Base-by-base conservation (phyloP, 2,329 filamentous ascomycete genomes). In the Aureobasidium namibiae region DNA sequence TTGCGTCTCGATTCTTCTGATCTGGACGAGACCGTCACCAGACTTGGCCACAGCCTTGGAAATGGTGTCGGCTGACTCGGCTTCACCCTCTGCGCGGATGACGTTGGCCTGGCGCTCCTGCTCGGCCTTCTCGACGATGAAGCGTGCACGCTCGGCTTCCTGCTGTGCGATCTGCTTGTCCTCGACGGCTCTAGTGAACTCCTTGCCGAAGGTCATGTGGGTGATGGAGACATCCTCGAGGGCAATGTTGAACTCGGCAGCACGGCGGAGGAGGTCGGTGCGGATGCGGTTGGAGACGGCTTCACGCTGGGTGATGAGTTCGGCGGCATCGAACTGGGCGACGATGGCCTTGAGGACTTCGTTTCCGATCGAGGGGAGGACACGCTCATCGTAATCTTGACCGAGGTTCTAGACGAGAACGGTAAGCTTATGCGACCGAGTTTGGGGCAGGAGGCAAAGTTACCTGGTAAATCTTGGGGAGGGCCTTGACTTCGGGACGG, bases 101-200 rank as follows among this genome's bases (percentile, higher is more conserved):
- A 99, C 94, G 78, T 94, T 97, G 67, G 94, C 94, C 79, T 99
- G 94, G 69, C 94, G 84, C 80, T 99, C 94, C 80, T 99, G 94
- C 83, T 99, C 94, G 62, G 94, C 94, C 75, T 90, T 90, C 83
- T 99, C 94, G 73, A 99, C 94, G 67, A 99, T 95, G 80, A 99
- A 99, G 66, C 94, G 85, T 50, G 94, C 94, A 65, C 94, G 85
- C 82, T 99, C 94, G 64, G 94, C 94, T 72, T 99, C 94, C 78
- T 99, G 94, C 79, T 99, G 94, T 59, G 94, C 94, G 74, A 99
- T 99, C 82, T 99, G 94, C 86, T 99, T 99, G 84, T 99, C 94
- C 80, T 99, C 94, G 69, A 99, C 94, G 65, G 94, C 94, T 76
- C 90, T 89, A 62, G 94, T 99, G 82, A 99, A 99, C 77, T 99